Base-by-base conservation (phyloP, 768 basidiomycete genomes). In the Suillus brevipes region DNA sequence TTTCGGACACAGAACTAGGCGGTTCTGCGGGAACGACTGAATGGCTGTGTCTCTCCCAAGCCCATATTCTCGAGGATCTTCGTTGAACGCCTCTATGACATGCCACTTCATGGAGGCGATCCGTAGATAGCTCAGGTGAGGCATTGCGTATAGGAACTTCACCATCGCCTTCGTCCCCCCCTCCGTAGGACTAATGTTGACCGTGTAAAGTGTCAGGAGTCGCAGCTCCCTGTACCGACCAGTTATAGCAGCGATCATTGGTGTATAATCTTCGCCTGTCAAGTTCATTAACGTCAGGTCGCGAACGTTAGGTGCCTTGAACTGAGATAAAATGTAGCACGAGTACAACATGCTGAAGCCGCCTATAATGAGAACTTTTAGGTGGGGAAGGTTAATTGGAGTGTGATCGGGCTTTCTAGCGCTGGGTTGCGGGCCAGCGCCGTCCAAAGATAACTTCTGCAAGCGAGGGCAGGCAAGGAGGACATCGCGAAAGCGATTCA, bases 271-370 rank as follows among this genome's bases (percentile, higher is more conserved):
- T 31, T 80, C 75, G 34, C 83, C 84, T 16, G 68, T 74, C 64
- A 89, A 71, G 65, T 82, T 81, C 81, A 86, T 82, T 31, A 92
- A 71, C 4, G 85, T 85, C 43, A 92, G 75, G 67, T 86, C 85
- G 64, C 80, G 79, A 37, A 90, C 72, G 58, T 83, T 79, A 8
- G 89, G 88, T 2, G 86, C 86, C n/a, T 74, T 69, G 65, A 92
- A 77, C 49, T 83, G 82, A 31, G 78, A 72, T 31, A 85, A 69
- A 62, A 85, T 68, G 71, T 80, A 85, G 57, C 78, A 70, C 20
- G 82, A 84, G 72, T 85, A 89, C 2, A 70, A 49, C 47, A 81
- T 71, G 65, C 75, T 82, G 74, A 87, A 82, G 69, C 87, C 85
- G 23, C 86, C 87, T n/a, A 90, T 67, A 47, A 84, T 77, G 16